Evolutionary conservation across 73 alveolate species (phyloP).

Genomic region (Durusdinium trenchii): DNA sequence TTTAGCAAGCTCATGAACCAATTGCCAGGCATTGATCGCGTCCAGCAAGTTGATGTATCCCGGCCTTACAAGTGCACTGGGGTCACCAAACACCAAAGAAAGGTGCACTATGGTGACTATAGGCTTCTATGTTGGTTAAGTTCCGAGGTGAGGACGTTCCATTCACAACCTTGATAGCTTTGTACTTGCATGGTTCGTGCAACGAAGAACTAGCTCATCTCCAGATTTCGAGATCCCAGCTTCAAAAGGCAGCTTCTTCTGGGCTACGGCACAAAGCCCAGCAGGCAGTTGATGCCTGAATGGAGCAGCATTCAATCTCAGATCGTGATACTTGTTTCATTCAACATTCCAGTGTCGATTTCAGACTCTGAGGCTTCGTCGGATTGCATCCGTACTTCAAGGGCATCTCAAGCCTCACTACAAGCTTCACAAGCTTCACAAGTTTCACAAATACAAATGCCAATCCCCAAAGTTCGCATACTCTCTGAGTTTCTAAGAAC

Average conservation of each 20-base stretch:
- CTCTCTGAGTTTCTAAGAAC: background rate
- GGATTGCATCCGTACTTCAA: slow-evolving; percentile 96
- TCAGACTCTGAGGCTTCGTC: background rate
- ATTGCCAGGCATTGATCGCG: slow-evolving; percentile 95
- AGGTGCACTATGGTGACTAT: background rate
- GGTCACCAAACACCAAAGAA: background rate
- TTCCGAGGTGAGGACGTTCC: background rate
- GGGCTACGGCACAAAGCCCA: slow-evolving; percentile 82
- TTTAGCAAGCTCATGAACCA: slow-evolving; percentile 83
- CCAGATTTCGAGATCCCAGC: background rate
- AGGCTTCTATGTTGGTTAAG: background rate
- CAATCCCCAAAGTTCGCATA: background rate
- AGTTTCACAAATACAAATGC: background rate
- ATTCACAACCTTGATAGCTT: background rate
- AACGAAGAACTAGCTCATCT: background rate
- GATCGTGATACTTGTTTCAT: background rate
- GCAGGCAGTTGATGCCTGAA: slow-evolving; percentile 91
- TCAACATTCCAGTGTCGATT: background rate
- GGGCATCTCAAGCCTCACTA: slow-evolving; percentile 67
- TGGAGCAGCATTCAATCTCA: background rate
- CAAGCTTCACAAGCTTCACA: background rate
- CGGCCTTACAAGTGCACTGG: slow-evolving; percentile 21
- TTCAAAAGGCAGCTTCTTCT: slow-evolving; percentile 76
- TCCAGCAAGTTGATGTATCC: slow-evolving; percentile 95
- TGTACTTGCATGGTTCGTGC: background rate